Evolutionary conservation across 805 yeast species (phyloP), one percentile per base, ranked within the genome.

Genomic region (Cyberlindnera bimundalis): DNA sequence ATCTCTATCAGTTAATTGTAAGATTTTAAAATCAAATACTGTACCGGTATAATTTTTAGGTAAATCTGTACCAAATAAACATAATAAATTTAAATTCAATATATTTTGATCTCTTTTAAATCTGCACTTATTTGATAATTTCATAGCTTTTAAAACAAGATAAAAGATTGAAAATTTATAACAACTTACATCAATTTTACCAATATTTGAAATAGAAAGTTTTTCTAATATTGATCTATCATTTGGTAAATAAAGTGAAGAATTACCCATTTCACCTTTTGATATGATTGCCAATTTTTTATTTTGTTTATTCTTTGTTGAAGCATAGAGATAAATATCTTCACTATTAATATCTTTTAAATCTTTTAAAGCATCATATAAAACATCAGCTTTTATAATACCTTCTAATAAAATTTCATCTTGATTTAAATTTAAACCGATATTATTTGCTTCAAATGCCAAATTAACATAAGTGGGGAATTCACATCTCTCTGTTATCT

Each of bases 251-350:
- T 73, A 69, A 16, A 86, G 65, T 53, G 82, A 80, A 29, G 86
- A 79, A 37, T 71, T 67, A 0, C 95, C 96, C 33, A 85, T 70
- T n/a, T 80, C 84, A 10, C 91, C 85, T 29, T 70, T 72, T 0
- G 93, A 81, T 5, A 84, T 73, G 39, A 88, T 53, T 4, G 70
- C 70, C 2, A 63, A 53, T 23, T 55, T 57, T 21, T 59, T 59
- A 14, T 45, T 43, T 15, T 39, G 48, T 18, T 52, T 42, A 17
- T 46, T 54, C 7, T 47, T 50, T 6, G 63, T 56, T 12, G 67
- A 62, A 7, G 71, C 73, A 51, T 70, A 74, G 1, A 76, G 37
- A 33, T 68, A 73, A 24, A 80, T 65, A 31, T 73, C 75, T 31
- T 72, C 71, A 6, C 81, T 70, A 16, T 68, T 68, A 10, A 78